phyloP scores from a whole-genome alignment of 768 basidiomycete genomes.

The Trametes cinnabarina region DNA sequence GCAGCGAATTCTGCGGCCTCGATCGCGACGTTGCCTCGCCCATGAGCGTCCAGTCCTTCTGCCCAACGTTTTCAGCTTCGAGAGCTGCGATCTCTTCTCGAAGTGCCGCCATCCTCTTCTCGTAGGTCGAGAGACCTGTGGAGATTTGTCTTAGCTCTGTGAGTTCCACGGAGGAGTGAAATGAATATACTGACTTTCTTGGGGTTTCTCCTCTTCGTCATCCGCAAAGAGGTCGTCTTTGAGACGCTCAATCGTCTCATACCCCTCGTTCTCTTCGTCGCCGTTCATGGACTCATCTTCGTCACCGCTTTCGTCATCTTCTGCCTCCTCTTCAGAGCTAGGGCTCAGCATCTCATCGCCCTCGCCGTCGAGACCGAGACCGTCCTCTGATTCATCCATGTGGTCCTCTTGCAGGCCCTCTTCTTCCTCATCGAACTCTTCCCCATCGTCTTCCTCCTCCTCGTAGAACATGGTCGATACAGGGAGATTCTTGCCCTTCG shows the following conservation, averaged over 20 bases:
- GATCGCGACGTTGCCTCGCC: slow-evolving; percentile 83
- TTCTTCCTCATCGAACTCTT: slow-evolving; percentile 30
- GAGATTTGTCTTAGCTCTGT: neutral
- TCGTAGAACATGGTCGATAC: slow-evolving; percentile 43
- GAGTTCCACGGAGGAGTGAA: neutral
- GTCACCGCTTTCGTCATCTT: slow-evolving; percentile 27
- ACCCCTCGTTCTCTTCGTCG: slow-evolving; percentile 26
- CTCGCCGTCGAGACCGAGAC: slow-evolving; percentile 31
- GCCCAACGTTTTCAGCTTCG: slow-evolving; percentile 82
- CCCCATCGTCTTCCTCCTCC: slow-evolving; percentile 42
- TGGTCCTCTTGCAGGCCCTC: slow-evolving; percentile 24
- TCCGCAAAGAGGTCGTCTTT: slow-evolving; percentile 82
- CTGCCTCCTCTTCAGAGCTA: slow-evolving; percentile 31
- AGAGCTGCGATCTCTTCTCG: slow-evolving; percentile 76
- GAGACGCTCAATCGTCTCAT: slow-evolving; percentile 61
- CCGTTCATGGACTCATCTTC: slow-evolving; percentile 16
- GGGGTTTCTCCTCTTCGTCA: slow-evolving; percentile 47
- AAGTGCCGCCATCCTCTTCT: slow-evolving; percentile 73
- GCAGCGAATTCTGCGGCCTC: slow-evolving; percentile 86
- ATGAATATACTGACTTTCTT: slow-evolving; percentile 14
- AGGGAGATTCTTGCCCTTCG: slow-evolving; percentile 64
- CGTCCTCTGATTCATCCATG: slow-evolving; percentile 23
- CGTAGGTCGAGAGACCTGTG: slow-evolving; percentile 70
- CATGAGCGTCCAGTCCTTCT: slow-evolving; percentile 90
- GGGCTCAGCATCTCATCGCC: slow-evolving; percentile 28